Evolutionary conservation across 1,284 basidiomycete species (phyloP), one percentile per base, ranked within the genome.

Genomic region (Trichosporon sp.): DNA sequence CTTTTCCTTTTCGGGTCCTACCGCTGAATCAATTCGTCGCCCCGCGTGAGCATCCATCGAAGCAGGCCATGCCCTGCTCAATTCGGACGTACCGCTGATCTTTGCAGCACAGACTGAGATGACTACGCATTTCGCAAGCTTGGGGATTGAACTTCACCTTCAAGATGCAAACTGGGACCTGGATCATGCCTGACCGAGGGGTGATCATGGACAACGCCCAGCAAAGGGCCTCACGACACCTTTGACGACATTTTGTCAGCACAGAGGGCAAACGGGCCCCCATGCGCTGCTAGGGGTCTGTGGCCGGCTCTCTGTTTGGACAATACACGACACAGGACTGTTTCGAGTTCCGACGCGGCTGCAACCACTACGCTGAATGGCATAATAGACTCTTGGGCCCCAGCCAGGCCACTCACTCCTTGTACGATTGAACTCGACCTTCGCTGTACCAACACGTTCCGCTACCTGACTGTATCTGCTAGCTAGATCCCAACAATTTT

Each of bases 281-380:
- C 40, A 23, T 21, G 40, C 40, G 23, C 9, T 4, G 19, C 19
- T 21, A 9, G n/a, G 40, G 13, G 40, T n/a, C 23, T 9, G 40
- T 44, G 40, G 40, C 40, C 40, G 40, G 23, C 40, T 21, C 23
- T 21, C 25, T 27, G 25, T 4, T 16, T n/a, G 49, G 49, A 54
- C 49, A 54, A 54, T 54, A 54, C 49, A 54, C 49, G 49, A 29
- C 49, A 29, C 49, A 31, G 49, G 25, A 54, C 49, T 54, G 27
- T 54, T 27, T 54, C 40, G 27, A 54, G 27, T n/a, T 27, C n/a
- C 49, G 16, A 54, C n/a, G 13, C 49, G 27, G n/a, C 49, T 29
- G 19, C 16, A 13, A 31, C 21, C 34, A 37, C 27, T 29, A 31
- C 40, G 19, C 40, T 44, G 29, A 27, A 19, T 29, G 29, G 49